A percentile compares a stretch with the other conserved stretches of the same genome.
These are phyloP conservation scores for Starmerella vitae DNA, from an alignment of 805 yeast species.

Conservation along the genomic window DNA sequence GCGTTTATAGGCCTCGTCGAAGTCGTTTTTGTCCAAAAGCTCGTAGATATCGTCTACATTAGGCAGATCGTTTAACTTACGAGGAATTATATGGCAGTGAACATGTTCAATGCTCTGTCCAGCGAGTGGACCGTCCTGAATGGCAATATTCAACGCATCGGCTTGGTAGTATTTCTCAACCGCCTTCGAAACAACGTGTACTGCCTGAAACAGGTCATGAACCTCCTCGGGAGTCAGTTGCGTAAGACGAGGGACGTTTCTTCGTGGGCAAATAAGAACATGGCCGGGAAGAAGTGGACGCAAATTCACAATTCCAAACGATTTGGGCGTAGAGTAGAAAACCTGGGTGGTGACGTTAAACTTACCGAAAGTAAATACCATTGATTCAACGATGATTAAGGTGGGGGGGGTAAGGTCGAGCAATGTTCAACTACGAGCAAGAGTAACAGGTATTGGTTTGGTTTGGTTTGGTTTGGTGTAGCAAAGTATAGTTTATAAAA, in stretches of 20 bases:
- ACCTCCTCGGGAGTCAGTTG: slow-evolving; percentile 60
- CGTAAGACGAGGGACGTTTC: slow-evolving; percentile 50
- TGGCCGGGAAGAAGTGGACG: slow-evolving; percentile 94
- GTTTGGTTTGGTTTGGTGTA: no score
- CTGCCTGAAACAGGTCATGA: slow-evolving; percentile 59
- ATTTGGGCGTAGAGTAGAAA: slow-evolving; percentile 42
- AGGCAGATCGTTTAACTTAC: slow-evolving; percentile 40
- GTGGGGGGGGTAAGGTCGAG: no score
- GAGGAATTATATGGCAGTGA: slow-evolving; percentile 87
- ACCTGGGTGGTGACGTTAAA: slow-evolving; percentile 28
- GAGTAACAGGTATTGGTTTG: no score
- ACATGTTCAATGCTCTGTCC: slow-evolving; percentile 95
- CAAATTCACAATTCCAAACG: slow-evolving; percentile 79
- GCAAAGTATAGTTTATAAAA: no score
- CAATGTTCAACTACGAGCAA: no score
- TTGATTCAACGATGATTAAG: no score
- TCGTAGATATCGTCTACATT: slow-evolving; percentile 67
- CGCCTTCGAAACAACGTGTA: slow-evolving; percentile 58
- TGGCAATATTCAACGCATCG: slow-evolving; percentile 74
- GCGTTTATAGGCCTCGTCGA: slow-evolving; percentile 31
- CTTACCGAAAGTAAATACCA: slow-evolving; percentile 21
- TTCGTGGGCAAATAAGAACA: slow-evolving; percentile 71
- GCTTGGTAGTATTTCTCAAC: slow-evolving; percentile 58
- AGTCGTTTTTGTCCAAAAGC: slow-evolving; percentile 44
- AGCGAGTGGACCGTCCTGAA: slow-evolving; percentile 92